These are phyloP conservation scores for Neurospora intermedia DNA, from an alignment of 495 filamentous ascomycete species.

Conservation along the genomic window DNA sequence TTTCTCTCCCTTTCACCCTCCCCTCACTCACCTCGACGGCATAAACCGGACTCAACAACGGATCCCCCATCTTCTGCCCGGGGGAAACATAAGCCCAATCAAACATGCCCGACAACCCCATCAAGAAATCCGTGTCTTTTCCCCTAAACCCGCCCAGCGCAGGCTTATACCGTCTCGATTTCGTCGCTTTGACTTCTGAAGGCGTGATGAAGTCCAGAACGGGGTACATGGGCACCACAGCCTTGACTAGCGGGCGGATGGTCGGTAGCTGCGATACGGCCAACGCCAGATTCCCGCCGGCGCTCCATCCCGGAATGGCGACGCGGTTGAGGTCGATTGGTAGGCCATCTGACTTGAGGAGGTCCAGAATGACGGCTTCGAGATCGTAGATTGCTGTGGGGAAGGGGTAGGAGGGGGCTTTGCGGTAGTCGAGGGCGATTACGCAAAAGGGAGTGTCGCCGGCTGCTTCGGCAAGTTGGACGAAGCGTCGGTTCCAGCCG, in stretches of 20 bases:
- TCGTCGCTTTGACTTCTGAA: slow-evolving; percentile 4
- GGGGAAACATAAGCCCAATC: slow-evolving; percentile 24
- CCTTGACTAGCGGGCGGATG: slow-evolving; percentile 15
- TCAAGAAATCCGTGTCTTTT: slow-evolving; percentile 14
- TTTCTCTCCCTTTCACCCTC: slow-evolving; percentile 1
- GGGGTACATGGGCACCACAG: slow-evolving; percentile 25
- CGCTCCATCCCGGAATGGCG: slow-evolving; percentile 25
- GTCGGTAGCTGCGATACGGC: slow-evolving; percentile 17
- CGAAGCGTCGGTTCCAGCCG: slow-evolving; percentile 26
- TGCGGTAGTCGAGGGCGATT: slow-evolving; percentile 28
- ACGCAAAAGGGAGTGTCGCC: slow-evolving; percentile 14
- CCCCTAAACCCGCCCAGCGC: slow-evolving; percentile 20
- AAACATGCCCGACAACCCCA: slow-evolving; percentile 12
- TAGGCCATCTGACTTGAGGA: slow-evolving; percentile 8
- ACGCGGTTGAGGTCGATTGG: slow-evolving; percentile 26
- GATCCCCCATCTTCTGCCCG: slow-evolving; percentile 12
- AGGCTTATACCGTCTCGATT: slow-evolving; percentile 23
- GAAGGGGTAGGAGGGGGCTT: slow-evolving; percentile 24
- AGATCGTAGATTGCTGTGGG: slow-evolving; percentile 22
- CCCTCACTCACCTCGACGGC: neutral
- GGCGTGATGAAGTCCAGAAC: slow-evolving; percentile 18
- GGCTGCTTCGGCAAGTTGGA: slow-evolving; percentile 9
- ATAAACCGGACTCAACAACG: slow-evolving; percentile 23
- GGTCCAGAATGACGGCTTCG: slow-evolving; percentile 18
- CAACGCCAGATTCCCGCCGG: slow-evolving; percentile 28